Base-by-base conservation (phyloP, 495 filamentous ascomycete genomes). In the Emericellopsis terricola region DNA sequence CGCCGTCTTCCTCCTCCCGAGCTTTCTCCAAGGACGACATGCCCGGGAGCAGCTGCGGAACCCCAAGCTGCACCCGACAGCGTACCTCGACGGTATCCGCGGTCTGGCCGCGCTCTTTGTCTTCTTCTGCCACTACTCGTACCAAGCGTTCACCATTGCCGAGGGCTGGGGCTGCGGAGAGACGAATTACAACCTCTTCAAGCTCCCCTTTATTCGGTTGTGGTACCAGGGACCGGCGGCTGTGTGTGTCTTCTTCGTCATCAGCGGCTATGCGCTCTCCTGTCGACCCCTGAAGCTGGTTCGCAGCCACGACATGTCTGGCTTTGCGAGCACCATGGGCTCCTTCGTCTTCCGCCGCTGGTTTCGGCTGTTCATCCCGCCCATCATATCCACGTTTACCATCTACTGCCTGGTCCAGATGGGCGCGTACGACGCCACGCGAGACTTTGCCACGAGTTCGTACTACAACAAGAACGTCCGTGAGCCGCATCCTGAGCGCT, bases 171-270 rank as follows among this genome's bases (percentile, higher is more conserved):
- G 56, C 36, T 40, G 37, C 31, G 32, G 31, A 13, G 34, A 41
- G 9, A 38, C 39, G 24, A 49, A 59, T 39, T 50, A 50, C 34
- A 49, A 59, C 32, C 36, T 73, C 30, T 60, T 74, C 35, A 67
- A 76, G 43, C 53, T 82, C 3, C 78, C 77, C 8, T 64, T 84
- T 40, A 15, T 81, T 7, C 64, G 77, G 33, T 59, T 84, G 23
- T 44, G 79, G 8, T 73, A 73, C 45, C 71, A 68, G 15, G 78
- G 73, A 14, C 70, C 72, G 31, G 71, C 77, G 16, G 78, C 78
- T 70, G 78, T 81, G 18, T 67, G 68, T 48, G 68, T 80, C 33
- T 83, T 83, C 57, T 81, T 81, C 52, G 72, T 82, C 34, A 69
- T 84, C 30, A 79, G 74, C 3, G 78, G 78, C 40, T 78, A 76